Base-by-base conservation (phyloP, 306 rosid genomes). In the Vigna mungo region DNA sequence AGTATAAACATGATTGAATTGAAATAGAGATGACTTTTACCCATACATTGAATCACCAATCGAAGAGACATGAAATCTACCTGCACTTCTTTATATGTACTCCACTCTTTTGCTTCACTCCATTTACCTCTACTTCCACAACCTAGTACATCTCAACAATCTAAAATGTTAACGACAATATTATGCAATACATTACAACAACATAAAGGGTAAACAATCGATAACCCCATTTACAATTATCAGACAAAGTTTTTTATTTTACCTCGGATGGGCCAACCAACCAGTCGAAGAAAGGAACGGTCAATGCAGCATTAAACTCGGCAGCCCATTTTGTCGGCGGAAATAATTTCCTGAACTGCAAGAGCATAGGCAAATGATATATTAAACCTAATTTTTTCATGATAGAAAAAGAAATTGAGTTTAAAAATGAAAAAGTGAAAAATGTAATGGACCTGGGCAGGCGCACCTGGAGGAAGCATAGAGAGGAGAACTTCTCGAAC, bases 391-490 rank as follows among this genome's bases (percentile, higher is more conserved):
- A 25, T 25, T 25, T 2, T 27, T 30, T 30, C 5, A 30, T 30
- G 0, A 30, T 30, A 30, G 0, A 25, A 15, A 8, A 9, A 41
- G 13, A 41, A 41, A 43, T 9, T 12, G 4, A 12, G 9, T 2
- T 11, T 3, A 3, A 11, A 44, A 44, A 11, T 2, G 49, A 12
- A 43, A 43, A 43, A 11, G 3, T 11, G 11, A 43, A 36, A 16
- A 36, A 16, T 5, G 9, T 2, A 12, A 48, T 68, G 71, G 34
- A 95, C 98, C 97, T 92, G 97, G 78, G 93, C 98, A 64, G 98
- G 98, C 67, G 98, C 98, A 81, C 97, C 98, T 53, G 98, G 97
- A 72, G 98, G 98, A 67, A 95, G 91, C 96, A 95, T 95, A 55
- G 98, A 92, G 23, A 92, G 73, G 80, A 95, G 97, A 44, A 95